Percentiles rank a stretch among this genome's conserved stretches.
Evolutionary conservation across 257 asterid genomes (phyloP).

Genomic region (Nicotiana paniculata): DNA sequence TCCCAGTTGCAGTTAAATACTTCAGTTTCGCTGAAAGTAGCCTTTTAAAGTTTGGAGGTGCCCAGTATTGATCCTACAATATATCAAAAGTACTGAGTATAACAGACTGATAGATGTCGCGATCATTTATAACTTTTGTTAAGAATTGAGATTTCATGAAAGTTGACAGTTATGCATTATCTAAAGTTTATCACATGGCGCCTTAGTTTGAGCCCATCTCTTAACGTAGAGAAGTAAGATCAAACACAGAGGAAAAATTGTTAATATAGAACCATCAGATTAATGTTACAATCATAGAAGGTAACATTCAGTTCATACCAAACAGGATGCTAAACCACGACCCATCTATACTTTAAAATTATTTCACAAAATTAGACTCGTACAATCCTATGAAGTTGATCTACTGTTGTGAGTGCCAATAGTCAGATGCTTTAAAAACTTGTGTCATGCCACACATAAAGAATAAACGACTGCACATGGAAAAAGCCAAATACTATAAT

Average conservation of each 20-base stretch:
- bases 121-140: neutral
- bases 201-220: neutral
- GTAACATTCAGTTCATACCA: neutral
- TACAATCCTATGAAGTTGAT: neutral
- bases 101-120: constrained; percentile 7
- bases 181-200: neutral
- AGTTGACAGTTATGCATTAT: neutral
- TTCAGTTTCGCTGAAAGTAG: constrained; percentile 77
- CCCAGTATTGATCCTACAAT: constrained; percentile 82
- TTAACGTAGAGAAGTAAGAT: neutral
- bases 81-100: constrained; percentile 2
- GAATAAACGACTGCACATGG: neutral
- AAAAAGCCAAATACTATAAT: neutral
- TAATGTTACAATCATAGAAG: neutral
- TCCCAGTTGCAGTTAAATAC: constrained; percentile 72
- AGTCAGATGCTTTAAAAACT: neutral
- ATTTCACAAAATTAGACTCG: neutral
- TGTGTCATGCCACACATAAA: neutral
- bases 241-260: neutral
- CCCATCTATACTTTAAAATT: neutral
- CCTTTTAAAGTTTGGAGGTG: constrained; percentile 89
- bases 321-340: neutral
- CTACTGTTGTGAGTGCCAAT: neutral
- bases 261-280: neutral
- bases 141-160: neutral